Evolutionary conservation across 2,329 filamentous ascomycete species (phyloP), one percentile per base, ranked within the genome.

Genomic region (Exutisphaerella laricina): DNA sequence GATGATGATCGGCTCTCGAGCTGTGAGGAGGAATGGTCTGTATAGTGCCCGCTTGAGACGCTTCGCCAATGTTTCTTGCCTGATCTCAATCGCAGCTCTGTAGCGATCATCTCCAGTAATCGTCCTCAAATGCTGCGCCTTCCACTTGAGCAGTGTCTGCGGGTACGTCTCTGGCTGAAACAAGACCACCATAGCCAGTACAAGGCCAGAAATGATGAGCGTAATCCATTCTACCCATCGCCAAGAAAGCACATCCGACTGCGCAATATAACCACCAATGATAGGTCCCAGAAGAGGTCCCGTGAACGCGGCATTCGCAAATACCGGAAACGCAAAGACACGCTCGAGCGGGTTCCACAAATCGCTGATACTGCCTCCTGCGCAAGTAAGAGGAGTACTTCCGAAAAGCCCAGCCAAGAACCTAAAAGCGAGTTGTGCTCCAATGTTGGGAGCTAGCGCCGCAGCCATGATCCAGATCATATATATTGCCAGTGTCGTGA

Each of bases 91-190:
- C 16, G 68, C 66, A 0, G 72, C 69, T 22, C 65, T 61, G 54
- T 71, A 78, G 2, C 72, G 65, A 1, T 65, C 47, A 46, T 77
- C 71, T 18, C 57, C 56, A 5, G 59, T 60, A n/a, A 56, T 41
- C 4, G 51, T 37, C 12, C 59, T 54, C 2, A 62, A 43, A 40
- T 64, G 61, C 20, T 54, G 39, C 2, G 63, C 62, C 44, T 67
- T 68, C 58, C 64, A 67, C 23, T 56, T 57, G 1, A 64, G 48
- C 4, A 64, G 48, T 13, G 60, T 54, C 0, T 70, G 71, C 3
- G 68, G 59, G 50, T 73, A 76, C 0, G 72, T 76, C 56, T 77
- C 73, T 2, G 71, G 73, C 4, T 72, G 62, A 47, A 72, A 68
- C 3, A 73, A 48, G 2, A 74, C 31, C 12, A 63, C 57, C 12